Evolutionary conservation across 768 basidiomycete species (phyloP), one percentile per base, ranked within the genome.

Genomic region (Lentinula edodes): DNA sequence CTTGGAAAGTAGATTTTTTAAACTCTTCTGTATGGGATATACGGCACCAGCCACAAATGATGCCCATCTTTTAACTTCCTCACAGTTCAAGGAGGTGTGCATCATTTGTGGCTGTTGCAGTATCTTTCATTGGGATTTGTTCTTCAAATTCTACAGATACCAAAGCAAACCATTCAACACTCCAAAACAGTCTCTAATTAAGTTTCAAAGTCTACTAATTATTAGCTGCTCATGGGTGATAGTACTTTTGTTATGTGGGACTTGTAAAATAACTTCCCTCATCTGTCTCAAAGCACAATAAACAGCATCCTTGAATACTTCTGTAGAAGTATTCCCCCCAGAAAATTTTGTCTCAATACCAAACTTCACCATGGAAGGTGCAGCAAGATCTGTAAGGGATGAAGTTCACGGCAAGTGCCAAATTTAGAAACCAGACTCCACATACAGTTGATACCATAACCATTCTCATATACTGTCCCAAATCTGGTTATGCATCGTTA

Each of bases 391-490:
- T 96, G 66, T 23, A 55, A 32, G 35, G 39, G n/a, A 45, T 20
- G 46, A 28, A 45, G 12, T 23, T 64, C 50, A 39, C 53, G 34
- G 50, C 10, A 56, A 32, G 23, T 15, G 6, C 16, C 15, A 42
- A 38, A 36, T 12, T 35, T 20, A 2, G 43, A 8, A 52, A 52
- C 56, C 13, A 15, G 34, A 52, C 32, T 46, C 39, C 23, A 42
- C 90, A 67, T 70, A 94, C 94, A 98, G 70, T 93, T 96, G 66
- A 97, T 89, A 1, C 95, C 95, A 76, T 95, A 96, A 8, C 95
- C 95, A 75, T 95, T 88, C 43, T 83, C 79, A 74, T 87, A 94
- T 9, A 78, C 74, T 2, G 93, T 76, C 3, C 95, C 95, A 72
- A 97, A 97, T 3, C 85, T 87, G 62, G 41, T n/a, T 1, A 43